These are phyloP conservation scores for Melocanna baccifera DNA, from an alignment of 176 grass and related monocot genomes.

Conservation along the genomic window DNA sequence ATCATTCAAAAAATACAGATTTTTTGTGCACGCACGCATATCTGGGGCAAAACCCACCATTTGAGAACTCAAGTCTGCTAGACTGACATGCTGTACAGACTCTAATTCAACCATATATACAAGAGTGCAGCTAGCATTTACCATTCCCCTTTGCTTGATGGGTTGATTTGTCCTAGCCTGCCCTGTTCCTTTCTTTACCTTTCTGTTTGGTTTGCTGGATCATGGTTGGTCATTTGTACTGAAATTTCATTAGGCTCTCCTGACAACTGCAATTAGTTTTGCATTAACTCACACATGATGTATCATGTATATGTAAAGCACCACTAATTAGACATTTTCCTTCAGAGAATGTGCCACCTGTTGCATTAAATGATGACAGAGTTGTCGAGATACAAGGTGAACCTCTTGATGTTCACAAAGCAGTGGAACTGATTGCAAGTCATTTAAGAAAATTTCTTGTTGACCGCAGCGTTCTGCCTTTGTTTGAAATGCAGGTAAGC, in stretches of 20 bases:
- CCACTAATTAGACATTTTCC: constrained; percentile 21
- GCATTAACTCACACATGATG: not conserved
- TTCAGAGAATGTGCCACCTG: constrained; percentile 85
- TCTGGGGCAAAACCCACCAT: not conserved
- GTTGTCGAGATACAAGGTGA: constrained; percentile 98
- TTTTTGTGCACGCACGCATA: not conserved
- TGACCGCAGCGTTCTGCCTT: constrained; percentile 87
- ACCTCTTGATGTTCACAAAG: constrained; percentile 77
- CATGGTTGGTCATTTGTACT: constrained; percentile 1
- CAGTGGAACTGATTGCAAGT: constrained; percentile 77
- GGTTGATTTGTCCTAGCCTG: not conserved
- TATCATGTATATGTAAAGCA: not conserved
- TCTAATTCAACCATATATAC: not conserved
- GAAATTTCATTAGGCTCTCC: not conserved
- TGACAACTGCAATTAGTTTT: not conserved
- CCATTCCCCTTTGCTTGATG: not conserved
- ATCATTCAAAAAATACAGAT: not conserved
- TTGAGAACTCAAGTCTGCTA: not conserved
- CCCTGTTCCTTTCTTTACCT: not conserved
- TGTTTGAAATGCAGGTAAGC: constrained; percentile 78
- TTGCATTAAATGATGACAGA: constrained; percentile 93
- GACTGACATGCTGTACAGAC: not conserved
- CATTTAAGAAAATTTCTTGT: constrained; percentile 98
- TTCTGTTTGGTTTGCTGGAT: not conserved
- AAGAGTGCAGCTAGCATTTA: not conserved